A percentile compares a stretch with the other conserved stretches of the same genome.
Conservation (phyloP, 495 filamentous ascomycete species). For the Aspergillus baeticus region DNA sequence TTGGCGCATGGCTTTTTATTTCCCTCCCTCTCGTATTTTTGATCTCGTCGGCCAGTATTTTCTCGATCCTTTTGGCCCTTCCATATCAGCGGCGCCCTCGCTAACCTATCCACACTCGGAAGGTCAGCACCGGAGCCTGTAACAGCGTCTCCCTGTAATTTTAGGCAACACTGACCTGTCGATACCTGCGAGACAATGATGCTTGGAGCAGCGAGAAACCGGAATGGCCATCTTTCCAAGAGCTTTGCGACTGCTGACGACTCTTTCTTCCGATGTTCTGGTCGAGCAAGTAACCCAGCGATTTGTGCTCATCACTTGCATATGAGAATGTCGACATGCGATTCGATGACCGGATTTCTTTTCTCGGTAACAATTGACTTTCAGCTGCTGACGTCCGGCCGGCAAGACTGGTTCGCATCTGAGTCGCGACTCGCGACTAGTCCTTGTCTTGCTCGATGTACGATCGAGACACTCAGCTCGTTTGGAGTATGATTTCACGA, state of each 20-base stretch:
- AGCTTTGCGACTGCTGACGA: neutral
- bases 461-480: neutral
- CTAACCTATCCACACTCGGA: neutral
- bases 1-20: slow-evolving; percentile 20
- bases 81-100: slow-evolving; percentile 6
- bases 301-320: slow-evolving; percentile 12
- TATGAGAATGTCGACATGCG: slow-evolving; percentile 18
- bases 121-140: slow-evolving; percentile 5
- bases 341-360: slow-evolving; percentile 17
- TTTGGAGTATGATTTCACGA: too few species aligned
- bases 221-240: neutral
- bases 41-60: neutral
- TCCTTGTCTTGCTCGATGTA: slow-evolving; percentile 1
- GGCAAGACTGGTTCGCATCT: slow-evolving; percentile 15
- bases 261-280: neutral
- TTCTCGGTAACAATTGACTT: slow-evolving; percentile 18
- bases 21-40: slow-evolving; percentile 5
- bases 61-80: slow-evolving; percentile 4
- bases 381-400: neutral
- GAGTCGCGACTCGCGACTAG: slow-evolving; percentile 6
- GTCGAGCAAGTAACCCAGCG: slow-evolving; percentile 1
- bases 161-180: slow-evolving; percentile 9
- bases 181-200: neutral
- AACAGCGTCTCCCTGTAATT: neutral
- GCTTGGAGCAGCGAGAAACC: neutral